Evolutionary conservation across 164 flowering plant species (phyloP).

Genomic region (Protea cynaroides): DNA sequence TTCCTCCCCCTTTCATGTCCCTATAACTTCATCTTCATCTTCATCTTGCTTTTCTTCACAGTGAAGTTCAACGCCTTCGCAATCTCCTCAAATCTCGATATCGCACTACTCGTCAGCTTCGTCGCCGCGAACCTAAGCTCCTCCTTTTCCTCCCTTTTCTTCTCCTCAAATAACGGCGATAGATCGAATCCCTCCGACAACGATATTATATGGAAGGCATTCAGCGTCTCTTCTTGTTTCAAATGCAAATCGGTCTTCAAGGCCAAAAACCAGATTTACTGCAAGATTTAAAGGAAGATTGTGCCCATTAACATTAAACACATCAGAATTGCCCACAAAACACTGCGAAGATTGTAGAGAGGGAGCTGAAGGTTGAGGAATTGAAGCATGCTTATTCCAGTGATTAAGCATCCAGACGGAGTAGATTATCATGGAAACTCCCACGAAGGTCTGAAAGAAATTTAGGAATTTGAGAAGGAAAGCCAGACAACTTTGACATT

Average conservation of each 20-base stretch:
- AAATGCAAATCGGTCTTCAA: constrained; percentile 22
- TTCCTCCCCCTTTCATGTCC: no score
- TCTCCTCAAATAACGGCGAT: no score
- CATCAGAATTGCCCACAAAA: constrained; percentile 6
- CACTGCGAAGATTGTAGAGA: constrained; percentile 20
- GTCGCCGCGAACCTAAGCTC: no score
- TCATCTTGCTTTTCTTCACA: no score
- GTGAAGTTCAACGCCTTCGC: no score
- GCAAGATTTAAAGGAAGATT: constrained; percentile 17
- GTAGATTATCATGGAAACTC: constrained; percentile 55
- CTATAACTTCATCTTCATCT: no score
- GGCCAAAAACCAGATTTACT: constrained; percentile 24
- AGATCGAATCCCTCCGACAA: no score
- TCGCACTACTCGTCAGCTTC: no score
- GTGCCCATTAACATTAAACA: constrained; percentile 9
- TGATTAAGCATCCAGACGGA: constrained; percentile 65
- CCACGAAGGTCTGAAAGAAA: constrained; percentile 62
- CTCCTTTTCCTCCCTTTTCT: no score
- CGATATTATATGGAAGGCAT: no score
- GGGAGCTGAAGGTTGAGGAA: constrained; percentile 24
- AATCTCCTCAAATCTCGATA: no score
- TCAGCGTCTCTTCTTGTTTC: no score
- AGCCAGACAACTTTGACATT: constrained; percentile 47
- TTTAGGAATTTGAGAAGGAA: constrained; percentile 57
- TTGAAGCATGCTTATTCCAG: constrained; percentile 41